These are phyloP conservation scores for Penicillium bovifimosum DNA, from an alignment of 495 filamentous ascomycete species.

Conservation along the genomic window DNA sequence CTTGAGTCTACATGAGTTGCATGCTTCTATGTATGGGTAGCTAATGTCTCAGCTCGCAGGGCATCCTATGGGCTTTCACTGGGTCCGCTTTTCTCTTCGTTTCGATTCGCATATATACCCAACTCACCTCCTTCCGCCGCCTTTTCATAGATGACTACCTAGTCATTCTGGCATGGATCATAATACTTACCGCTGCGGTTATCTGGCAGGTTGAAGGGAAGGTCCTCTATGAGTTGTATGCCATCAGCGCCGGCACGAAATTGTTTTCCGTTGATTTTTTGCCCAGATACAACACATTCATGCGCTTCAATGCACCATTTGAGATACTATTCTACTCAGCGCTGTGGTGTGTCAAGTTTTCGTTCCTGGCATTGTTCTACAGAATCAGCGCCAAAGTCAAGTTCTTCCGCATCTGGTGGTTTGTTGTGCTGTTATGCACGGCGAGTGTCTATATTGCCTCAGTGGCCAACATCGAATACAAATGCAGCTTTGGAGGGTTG, in stretches of 20 bases:
- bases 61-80: conserved; percentile 14
- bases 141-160: conserved; percentile 21
- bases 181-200: conserved; percentile 18
- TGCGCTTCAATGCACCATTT: conserved; percentile 10
- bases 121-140: conserved; percentile 16
- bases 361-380: conserved; percentile 22
- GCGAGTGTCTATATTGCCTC: conserved; percentile 11
- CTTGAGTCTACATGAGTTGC: too few relatives aligned
- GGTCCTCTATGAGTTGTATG: conserved; percentile 10
- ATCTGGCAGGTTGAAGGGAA: conserved; percentile 17
- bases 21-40: not conserved
- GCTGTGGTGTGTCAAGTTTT: conserved; percentile 23
- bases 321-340: conserved; percentile 19
- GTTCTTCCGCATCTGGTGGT: conserved; percentile 17
- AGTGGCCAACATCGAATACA: conserved; percentile 16
- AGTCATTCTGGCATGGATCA: conserved; percentile 18
- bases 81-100: conserved; percentile 16
- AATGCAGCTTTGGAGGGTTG: conserved; percentile 15
- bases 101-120: conserved; percentile 17
- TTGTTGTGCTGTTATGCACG: conserved; percentile 10
- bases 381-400: conserved; percentile 16
- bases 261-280: conserved; percentile 2
- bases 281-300: conserved; percentile 7
- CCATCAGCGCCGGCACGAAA: conserved; percentile 3
- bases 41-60: not conserved